phyloP scores from a whole-genome alignment of 2,329 filamentous ascomycete species.

The Aureobasidium sp. region DNA sequence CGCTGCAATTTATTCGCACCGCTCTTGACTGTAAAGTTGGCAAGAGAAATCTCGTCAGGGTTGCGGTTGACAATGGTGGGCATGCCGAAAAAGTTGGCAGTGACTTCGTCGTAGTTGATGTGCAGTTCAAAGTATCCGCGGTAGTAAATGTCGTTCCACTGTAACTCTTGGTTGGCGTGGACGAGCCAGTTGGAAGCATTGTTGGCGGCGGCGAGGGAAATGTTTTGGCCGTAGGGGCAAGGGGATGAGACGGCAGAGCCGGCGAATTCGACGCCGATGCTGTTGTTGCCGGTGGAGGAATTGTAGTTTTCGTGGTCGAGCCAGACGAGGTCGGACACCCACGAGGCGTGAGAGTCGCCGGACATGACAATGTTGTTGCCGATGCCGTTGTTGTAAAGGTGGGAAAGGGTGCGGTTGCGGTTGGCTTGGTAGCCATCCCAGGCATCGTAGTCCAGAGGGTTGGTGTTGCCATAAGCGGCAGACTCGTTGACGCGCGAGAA shows the following conservation, averaged over 20 bases:
- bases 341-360: constrained; percentile 63
- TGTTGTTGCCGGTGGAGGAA: constrained; percentile 32
- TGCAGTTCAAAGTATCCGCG: constrained; percentile 64
- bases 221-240: constrained; percentile 47
- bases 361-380: constrained; percentile 66
- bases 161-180: constrained; percentile 55
- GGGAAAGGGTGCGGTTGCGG: constrained; percentile 61
- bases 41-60: constrained; percentile 57
- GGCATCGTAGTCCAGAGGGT: constrained; percentile 48
- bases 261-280: constrained; percentile 47
- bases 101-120: constrained; percentile 49
- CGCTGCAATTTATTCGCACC: constrained; percentile 54
- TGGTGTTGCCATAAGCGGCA: constrained; percentile 36
- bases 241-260: constrained; percentile 60
- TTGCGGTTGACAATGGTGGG: constrained; percentile 56
- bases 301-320: constrained; percentile 29
- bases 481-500: constrained; percentile 54
- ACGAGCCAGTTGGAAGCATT: constrained; percentile 40
- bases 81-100: constrained; percentile 59
- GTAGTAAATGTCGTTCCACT: constrained; percentile 69
- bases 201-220: constrained; percentile 47
- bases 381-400: constrained; percentile 61
- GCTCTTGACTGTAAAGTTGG: constrained; percentile 60
- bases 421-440: constrained; percentile 65
- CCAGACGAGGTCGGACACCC: constrained; percentile 44